phyloP scores from a whole-genome alignment of 2,329 filamentous ascomycete genomes.

The Claviceps africana region DNA sequence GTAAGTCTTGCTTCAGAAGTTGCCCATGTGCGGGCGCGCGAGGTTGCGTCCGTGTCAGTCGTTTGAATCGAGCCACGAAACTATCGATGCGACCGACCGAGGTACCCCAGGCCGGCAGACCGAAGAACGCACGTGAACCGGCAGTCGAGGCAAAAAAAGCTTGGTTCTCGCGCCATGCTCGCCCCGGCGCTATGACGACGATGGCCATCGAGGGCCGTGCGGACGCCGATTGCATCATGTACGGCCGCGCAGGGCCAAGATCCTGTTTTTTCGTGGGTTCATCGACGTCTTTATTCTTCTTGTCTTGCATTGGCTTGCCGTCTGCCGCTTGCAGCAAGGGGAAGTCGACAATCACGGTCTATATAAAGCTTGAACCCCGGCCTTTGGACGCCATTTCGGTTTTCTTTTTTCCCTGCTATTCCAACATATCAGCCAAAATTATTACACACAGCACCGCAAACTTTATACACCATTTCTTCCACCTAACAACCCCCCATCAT shows the following conservation, averaged over 20 bases:
- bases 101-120: background rate
- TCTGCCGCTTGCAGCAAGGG: background rate
- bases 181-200: conserved; percentile 3
- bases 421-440: too few species aligned
- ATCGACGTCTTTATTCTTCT: background rate
- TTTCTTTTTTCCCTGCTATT: background rate
- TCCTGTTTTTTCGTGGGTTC: background rate
- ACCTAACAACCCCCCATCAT: background rate
- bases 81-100: too few species aligned
- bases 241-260: background rate
- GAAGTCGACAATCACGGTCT: background rate
- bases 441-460: too few species aligned
- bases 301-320: background rate
- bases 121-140: background rate
- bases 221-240: conserved; percentile 3
- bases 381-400: background rate
- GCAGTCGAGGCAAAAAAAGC: background rate
- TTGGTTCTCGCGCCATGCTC: background rate
- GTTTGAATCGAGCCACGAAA: background rate
- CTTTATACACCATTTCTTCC: too few species aligned
- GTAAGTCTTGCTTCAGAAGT: background rate
- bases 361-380: conserved; percentile 4
- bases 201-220: background rate
- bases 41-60: background rate
- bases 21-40: background rate